Evolutionary conservation across 2,329 filamentous ascomycete species (phyloP), one percentile per base, ranked within the genome.

Genomic region (Talaromyces rugulosus): DNA sequence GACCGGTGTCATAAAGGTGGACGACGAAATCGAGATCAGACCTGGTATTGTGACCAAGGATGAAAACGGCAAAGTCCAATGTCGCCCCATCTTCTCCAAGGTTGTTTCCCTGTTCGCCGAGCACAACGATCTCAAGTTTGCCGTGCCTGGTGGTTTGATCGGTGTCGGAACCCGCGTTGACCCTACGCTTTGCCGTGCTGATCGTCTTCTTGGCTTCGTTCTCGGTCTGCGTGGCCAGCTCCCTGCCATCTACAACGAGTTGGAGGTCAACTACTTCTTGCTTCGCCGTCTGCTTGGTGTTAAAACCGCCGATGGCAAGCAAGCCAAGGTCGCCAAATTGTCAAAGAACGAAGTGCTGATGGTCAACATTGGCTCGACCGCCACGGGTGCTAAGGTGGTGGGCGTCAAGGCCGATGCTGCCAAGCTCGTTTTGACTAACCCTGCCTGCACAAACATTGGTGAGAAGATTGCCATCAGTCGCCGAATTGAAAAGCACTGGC

Each of bases 401-500:
- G 94, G 92, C 72, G 96, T 98, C 75, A 97, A 95, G 86, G 93
- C 94, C 73, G 95, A 99, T 85, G 94, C 93, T 62, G 95, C 95
- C 62, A 97, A 97, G 83, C 85, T 99, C 68, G 89, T 91, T 63
- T 83, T 99, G 70, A 98, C 93, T 64, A 94, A 88, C 75, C 93
- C 93, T 52, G 95, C 95, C 62, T 99, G 95, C 83, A 99, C 95
- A 57, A 94, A 96, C 76, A 89, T 97, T 73, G 93, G 93, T 67
- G 94, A 99, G 84, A 98, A 99, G 89, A 93, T 99, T 72, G 95
- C 95, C 50, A 84, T 99, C 73, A 92, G 88, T 76, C 86, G 95
- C 81, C 91, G 95, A 88, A 97, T 98, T 72, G 95, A 99, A 81
- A 98, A 98, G 87, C 94, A 97, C 81, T 98, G 94, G 94, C 91